Percentiles rank a stretch among this genome's conserved stretches.
Evolutionary conservation across 345 rosid genomes (phyloP).

Genomic region (Zanthoxylum bungeanum): DNA sequence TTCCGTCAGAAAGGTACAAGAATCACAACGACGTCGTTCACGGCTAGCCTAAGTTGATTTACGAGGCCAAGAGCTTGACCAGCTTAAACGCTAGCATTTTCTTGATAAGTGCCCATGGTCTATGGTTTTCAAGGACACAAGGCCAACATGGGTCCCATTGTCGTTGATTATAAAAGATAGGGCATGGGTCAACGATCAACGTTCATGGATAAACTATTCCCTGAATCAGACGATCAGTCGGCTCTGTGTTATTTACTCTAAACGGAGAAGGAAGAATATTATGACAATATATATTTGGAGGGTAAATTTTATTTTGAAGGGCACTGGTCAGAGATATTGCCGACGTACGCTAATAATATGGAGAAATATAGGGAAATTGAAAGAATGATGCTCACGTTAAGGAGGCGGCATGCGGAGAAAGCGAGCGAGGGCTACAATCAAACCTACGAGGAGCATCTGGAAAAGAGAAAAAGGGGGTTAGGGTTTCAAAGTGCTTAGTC

Average conservation of each 20-base stretch:
- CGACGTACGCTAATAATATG: conserved; percentile 50
- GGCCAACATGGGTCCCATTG: conserved; percentile 74
- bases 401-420: conserved; percentile 87
- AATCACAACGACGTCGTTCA: conserved; percentile 78
- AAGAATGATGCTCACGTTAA: conserved; percentile 31
- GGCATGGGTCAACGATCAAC: conserved; percentile 60
- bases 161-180: conserved; percentile 56
- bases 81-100: conserved; percentile 85
- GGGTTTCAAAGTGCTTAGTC: no score
- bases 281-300: conserved; percentile 67
- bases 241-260: conserved; percentile 62
- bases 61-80: conserved; percentile 73
- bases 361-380: conserved; percentile 52
- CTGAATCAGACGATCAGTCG: conserved; percentile 89
- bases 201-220: conserved; percentile 80
- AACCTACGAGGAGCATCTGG: no score
- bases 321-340: conserved; percentile 67
- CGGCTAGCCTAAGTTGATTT: conserved; percentile 75
- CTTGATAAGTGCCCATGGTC: conserved; percentile 96
- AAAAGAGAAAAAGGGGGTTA: no score
- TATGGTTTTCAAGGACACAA: conserved; percentile 73
- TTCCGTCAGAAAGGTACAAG: conserved; percentile 62
- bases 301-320: conserved; percentile 70
- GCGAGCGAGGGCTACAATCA: conserved; percentile 79
- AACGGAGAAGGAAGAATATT: conserved; percentile 45